Percentiles rank a stretch among this genome's conserved stretches.
Conservation (phyloP, 495 filamentous ascomycete species). For the Chaetomium cochliodes region DNA sequence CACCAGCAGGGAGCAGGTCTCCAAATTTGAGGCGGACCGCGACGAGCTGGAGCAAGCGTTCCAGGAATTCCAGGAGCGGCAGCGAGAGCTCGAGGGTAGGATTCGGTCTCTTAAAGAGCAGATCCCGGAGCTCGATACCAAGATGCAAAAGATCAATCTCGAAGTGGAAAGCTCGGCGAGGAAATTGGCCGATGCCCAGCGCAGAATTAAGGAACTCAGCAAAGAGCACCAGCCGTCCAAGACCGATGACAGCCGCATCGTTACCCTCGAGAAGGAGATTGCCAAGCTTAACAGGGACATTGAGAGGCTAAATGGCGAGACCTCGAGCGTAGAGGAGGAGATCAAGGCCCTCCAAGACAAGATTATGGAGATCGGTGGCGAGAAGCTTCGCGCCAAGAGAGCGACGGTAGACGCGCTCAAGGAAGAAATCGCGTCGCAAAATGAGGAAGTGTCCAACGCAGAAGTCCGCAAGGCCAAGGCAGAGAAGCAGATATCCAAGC, state of each 20-base stretch:
- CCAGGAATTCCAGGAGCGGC: conserved; percentile 74
- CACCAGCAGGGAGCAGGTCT: conserved; percentile 79
- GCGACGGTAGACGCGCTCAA: conserved; percentile 90
- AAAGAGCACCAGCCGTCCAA: conserved; percentile 76
- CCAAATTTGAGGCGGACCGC: conserved; percentile 80
- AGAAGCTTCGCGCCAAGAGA: conserved; percentile 84
- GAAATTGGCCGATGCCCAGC: conserved; percentile 80
- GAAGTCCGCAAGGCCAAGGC: conserved; percentile 86
- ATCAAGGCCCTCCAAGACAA: conserved; percentile 89
- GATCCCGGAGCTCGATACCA: conserved; percentile 81
- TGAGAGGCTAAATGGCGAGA: conserved; percentile 75
- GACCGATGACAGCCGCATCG: conserved; percentile 69
- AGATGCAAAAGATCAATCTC: conserved; percentile 86
- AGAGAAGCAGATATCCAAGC: conserved; percentile 86
- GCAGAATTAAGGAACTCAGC: conserved; percentile 76
- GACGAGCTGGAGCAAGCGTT: conserved; percentile 80
- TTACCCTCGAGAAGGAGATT: conserved; percentile 72
- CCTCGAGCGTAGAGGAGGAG: conserved; percentile 80
- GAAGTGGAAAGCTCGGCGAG: conserved; percentile 84
- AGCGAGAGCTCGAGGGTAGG: conserved; percentile 68
- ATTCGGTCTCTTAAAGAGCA: conserved; percentile 74
- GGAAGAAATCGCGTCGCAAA: conserved; percentile 76
- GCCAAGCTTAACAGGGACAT: conserved; percentile 72
- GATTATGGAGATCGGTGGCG: conserved; percentile 97
- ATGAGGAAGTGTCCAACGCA: conserved; percentile 76